Conservation (phyloP, 257 asterid species). For the Nicotiana noctiflora region DNA sequence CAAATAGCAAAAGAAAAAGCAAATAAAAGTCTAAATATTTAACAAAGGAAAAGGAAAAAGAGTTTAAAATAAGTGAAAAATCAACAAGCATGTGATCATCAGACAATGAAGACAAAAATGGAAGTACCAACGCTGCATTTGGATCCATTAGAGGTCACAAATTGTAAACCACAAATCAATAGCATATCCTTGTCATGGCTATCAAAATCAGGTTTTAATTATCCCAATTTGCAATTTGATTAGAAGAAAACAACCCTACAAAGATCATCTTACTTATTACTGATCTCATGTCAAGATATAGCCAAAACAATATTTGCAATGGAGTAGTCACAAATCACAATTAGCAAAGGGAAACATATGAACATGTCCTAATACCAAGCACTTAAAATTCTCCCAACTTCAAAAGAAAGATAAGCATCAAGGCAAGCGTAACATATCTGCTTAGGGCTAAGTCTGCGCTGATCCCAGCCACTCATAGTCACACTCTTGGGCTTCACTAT, state of each 20-base stretch:
- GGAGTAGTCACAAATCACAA: background rate
- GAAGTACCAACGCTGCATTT: background rate
- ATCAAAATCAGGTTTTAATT: too few species aligned
- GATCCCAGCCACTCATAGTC: background rate
- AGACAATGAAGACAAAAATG: background rate
- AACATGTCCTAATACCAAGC: background rate
- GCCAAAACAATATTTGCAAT: too few species aligned
- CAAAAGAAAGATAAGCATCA: slow-evolving; percentile 2
- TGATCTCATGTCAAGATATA: too few species aligned
- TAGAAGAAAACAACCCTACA: too few species aligned
- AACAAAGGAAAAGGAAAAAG: background rate
- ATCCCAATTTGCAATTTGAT: too few species aligned
- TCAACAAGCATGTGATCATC: background rate
- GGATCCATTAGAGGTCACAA: background rate
- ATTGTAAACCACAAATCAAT: too few species aligned
- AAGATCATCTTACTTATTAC: too few species aligned
- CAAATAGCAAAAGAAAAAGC: background rate
- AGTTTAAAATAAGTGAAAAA: background rate
- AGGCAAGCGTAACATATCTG: slow-evolving; percentile 6
- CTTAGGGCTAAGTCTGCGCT: background rate
- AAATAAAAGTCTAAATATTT: background rate
- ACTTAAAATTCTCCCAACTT: background rate
- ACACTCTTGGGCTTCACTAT: background rate
- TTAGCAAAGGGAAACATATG: background rate
- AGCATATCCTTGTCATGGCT: too few species aligned